Evolutionary conservation across 768 basidiomycete genomes (phyloP), one percentile per base, ranked within the genome.

Genomic region (Naganishia friedmannii): DNA sequence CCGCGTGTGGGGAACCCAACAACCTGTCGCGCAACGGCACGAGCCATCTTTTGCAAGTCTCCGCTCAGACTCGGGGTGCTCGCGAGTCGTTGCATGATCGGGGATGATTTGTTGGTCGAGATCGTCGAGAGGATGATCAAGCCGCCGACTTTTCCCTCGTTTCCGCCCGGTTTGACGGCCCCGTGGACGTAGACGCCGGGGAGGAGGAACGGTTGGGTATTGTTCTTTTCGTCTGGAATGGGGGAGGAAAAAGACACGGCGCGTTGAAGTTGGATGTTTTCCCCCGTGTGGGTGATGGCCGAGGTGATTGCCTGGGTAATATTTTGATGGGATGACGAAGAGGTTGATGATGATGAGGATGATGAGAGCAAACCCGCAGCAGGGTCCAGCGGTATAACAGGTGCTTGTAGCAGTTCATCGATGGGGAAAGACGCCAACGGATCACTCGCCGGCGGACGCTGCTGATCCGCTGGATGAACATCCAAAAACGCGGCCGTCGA

Each of bases 11-110:
- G 87, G 77, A 93, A 89, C 2, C 92, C 93, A 26, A 88, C 87
- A 63, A 92, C 88, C 81, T 95, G 93, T 51, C 92, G 86, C 12
- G 89, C 89, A n/a, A 95, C 72, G 1, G 89, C 86, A 28, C 90
- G 87, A 73, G 90, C 87, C 17, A 95, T 83, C 53, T 84, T 84
- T 37, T 83, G 83, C 21, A 91, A 81, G 46, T 89, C 86, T n/a
- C 82, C 78, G 31, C 83, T 81, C 74, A 89, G 71, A 42, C 73
- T 60, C n/a, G 74, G 70, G 3, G 78, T 77, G 9, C 72, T 74
- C 9, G 75, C 71, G 12, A 70, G 53, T n/a, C 78, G 74, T 56
- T 78, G 74, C 37, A 78, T 74, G 65, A 78, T 69, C 34, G 71
- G 73, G 1, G 75, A 74, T 21, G 76, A 76, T 15, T 76, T 74